These are phyloP conservation scores for Ambrosiella xylebori DNA, from an alignment of 2,329 filamentous ascomycete genomes.

Conservation along the genomic window DNA sequence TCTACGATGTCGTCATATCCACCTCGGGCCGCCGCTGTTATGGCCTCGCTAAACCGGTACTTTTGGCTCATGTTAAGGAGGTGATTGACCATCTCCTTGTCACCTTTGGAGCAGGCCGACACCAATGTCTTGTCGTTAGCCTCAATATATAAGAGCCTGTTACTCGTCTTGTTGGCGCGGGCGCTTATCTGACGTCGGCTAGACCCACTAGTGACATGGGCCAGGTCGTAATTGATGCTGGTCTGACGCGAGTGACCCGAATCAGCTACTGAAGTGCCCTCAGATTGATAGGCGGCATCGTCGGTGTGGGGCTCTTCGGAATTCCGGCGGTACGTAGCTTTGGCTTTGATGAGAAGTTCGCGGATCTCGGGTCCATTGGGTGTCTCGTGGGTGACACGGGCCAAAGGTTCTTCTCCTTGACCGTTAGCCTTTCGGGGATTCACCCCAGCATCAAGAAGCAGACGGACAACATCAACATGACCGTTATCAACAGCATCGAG, in stretches of 20 bases:
- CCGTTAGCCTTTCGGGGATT: conserved; percentile 83
- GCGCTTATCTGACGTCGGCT: conserved; percentile 36
- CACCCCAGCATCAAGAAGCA: conserved; percentile 71
- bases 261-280: conserved; percentile 24
- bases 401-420: conserved; percentile 81
- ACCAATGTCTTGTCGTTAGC: conserved; percentile 44
- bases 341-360: conserved; percentile 23
- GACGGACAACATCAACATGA: conserved; percentile 70
- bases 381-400: conserved; percentile 57
- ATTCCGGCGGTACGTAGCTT: conserved; percentile 9
- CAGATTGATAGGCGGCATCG: conserved; percentile 25
- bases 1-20: conserved; percentile 80
- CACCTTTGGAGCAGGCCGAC: conserved; percentile 41
- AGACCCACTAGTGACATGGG: neutral
- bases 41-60: conserved; percentile 61
- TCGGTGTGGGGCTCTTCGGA: conserved; percentile 10
- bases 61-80: conserved; percentile 44
- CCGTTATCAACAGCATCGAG: conserved; percentile 95
- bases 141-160: conserved; percentile 45
- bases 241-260: conserved; percentile 24
- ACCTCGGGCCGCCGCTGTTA: conserved; percentile 80
- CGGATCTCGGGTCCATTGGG: conserved; percentile 72
- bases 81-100: conserved; percentile 42
- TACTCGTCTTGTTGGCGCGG: conserved; percentile 46
- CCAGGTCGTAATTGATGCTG: conserved; percentile 19